Evolutionary conservation across 345 rosid species (phyloP), one percentile per base, ranked within the genome.

Genomic region (Orychophragmus violaceus): DNA sequence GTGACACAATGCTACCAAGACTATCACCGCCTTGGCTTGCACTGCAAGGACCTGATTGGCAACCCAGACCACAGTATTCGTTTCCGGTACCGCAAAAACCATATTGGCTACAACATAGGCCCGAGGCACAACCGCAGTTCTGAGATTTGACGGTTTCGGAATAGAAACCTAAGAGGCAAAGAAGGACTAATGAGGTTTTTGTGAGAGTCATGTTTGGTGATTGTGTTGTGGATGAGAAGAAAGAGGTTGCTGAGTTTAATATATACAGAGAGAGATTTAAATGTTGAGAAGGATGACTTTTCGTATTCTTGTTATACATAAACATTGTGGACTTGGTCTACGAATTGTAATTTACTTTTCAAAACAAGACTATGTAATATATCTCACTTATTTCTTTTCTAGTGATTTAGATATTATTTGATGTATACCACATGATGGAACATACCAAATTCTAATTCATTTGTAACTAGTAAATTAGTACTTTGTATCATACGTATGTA

Each of bases 71-170:
- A 3, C 87, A 85, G 39, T 81, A 79, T 0, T 41, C 72, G 0
- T 58, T 32, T 0, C 55, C 35, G 0, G 42, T 30, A 37, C 89
- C 84, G 13, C 84, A 84, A 19, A 17, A 82, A 8, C 90, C 90
- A 18, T 2, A 53, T 23, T 63, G 70, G 45, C 87, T 85, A 41
- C 90, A 85, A 16, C 87, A 85, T 1, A 74, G 8, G 54, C 76
- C 58, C 2, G 82, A 45, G 3, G 81, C 70, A 49, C 90, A 85
- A 30, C 82, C 81, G 18, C 90, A 85, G 74, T 79, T 80, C 67
- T 86, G 91, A 6, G 83, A 76, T 44, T 68, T 60, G 6, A 68
- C 74, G 21, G 30, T 60, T 68, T 63, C 2, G 27, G 44, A 63
- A 8, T 18, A 71, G 3, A 71, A 33, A 42, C 69, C 18, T 44